Percentiles rank a stretch among this genome's conserved stretches.
Conservation (phyloP, 1,284 basidiomycete species). For the Fomes fomentarius region DNA sequence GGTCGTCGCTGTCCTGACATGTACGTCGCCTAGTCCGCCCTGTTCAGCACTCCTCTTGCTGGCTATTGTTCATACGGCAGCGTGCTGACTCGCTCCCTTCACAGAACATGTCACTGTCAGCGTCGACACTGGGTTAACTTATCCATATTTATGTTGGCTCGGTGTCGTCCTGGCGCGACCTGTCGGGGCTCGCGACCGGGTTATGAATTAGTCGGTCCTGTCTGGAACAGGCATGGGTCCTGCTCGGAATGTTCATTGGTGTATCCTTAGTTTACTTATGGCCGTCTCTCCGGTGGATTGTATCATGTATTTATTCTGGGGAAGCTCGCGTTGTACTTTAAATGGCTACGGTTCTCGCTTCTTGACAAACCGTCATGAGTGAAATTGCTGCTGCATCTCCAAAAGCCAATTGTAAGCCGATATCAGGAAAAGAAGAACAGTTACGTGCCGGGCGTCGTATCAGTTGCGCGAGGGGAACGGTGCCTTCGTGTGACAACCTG, state of each 20-base stretch:
- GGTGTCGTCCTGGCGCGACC: not conserved
- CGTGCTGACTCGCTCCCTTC: not conserved
- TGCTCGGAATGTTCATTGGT: not conserved
- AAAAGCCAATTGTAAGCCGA: too few relatives aligned
- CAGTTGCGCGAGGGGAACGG: too few relatives aligned
- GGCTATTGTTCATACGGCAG: not conserved
- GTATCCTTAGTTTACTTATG: too few relatives aligned
- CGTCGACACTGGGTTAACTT: conserved; percentile 4
- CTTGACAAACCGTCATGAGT: too few relatives aligned
- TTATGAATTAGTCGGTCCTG: not conserved
- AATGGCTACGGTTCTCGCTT: too few relatives aligned
- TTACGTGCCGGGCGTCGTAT: too few relatives aligned
- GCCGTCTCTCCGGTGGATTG: too few relatives aligned
- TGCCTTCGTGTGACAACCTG: too few relatives aligned
- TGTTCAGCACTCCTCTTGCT: not conserved
- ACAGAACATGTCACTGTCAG: not conserved
- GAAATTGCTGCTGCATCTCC: too few relatives aligned
- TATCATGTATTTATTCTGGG: too few relatives aligned
- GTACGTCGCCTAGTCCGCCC: not conserved
- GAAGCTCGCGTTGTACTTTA: too few relatives aligned
- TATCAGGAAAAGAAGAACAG: too few relatives aligned
- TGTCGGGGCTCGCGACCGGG: not conserved
- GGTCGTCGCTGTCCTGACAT: not conserved
- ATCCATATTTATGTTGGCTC: conserved; percentile 5
- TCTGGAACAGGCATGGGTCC: not conserved